Base-by-base conservation (phyloP, 2,329 filamentous ascomycete species). In the Coniochaeta sp. region DNA sequence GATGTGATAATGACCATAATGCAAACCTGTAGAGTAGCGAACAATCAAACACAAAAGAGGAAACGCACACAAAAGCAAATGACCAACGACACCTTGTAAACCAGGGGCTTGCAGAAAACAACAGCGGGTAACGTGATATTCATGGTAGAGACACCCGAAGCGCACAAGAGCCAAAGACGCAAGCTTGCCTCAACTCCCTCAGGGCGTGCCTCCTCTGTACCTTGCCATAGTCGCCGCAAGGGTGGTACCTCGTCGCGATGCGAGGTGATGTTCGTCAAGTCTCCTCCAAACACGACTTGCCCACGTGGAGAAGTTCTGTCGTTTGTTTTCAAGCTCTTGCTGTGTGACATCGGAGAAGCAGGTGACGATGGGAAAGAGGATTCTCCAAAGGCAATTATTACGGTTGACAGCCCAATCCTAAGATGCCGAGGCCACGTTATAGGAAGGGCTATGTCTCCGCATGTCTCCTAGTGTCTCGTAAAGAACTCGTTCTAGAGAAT, bases 401-500 rank as follows among this genome's bases (percentile, higher is more conserved):
- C 34, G 34, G 34, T 12, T 7, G 34, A 36, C 34, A 14, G n/a
- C n/a, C 14, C 34, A 6, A 36, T 36, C 34, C 14, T 12, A 36
- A 12, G 5, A 36, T 17, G 16, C 17, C 47, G 24, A 52, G 14
- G 47, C 26, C 47, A 30, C 26, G 24, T 26, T 19, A 19, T 47
- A 17, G 30, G 4, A 4, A 16, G 10, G 24, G 17, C 14, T 24
- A 52, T 2, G 9, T 52, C 4, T 30, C 5, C 24, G 4, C 8
- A 26, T 26, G 12, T 17, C 16, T 52, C 42, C 19, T 4, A 6
- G 47, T 36, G 34, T 36, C 34, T 36, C 34, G 34, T 32, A 32
- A 32, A 22, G 47, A 10, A 26, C 44, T 30, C 14, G 42, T 28
- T 26, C 38, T 83, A 91, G 73, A 91, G 80, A 70, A 91, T 86